Evolutionary conservation across 1,284 basidiomycete genomes (phyloP).

Genomic region (Moniliella sp.): DNA sequence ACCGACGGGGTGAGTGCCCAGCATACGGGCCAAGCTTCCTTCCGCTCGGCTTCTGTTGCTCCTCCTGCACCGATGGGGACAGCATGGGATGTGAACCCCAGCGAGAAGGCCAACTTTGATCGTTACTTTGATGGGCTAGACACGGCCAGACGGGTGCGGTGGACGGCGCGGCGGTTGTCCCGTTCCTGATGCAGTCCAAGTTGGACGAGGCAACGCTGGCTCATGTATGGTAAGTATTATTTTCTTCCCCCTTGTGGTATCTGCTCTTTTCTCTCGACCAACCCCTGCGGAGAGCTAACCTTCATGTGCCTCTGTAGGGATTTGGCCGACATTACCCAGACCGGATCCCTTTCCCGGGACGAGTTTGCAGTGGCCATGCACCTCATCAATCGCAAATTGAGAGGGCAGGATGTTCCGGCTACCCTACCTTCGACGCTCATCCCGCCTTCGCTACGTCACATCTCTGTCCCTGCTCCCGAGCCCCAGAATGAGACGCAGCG

Average conservation of each 20-base stretch:
- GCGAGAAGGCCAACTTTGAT: conserved; percentile 62
- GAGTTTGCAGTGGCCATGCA: conserved; percentile 92
- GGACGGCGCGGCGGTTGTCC: conserved; percentile 79
- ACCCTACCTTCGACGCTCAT: conserved; percentile 52
- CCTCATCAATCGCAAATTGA: conserved; percentile 67
- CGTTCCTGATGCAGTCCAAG: conserved; percentile 82
- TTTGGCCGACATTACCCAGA: conserved; percentile 68
- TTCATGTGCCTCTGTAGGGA: too few species aligned
- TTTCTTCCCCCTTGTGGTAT: background rate
- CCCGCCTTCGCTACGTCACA: conserved; percentile 52
- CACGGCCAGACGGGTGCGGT: conserved; percentile 53
- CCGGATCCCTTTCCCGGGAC: conserved; percentile 66
- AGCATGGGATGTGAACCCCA: conserved; percentile 64
- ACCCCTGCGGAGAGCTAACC: too few species aligned
- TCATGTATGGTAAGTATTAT: conserved; percentile 48
- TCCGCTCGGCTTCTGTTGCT: conserved; percentile 1
- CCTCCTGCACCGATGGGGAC: background rate
- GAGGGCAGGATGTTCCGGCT: conserved; percentile 54
- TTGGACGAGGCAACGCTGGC: conserved; percentile 65
- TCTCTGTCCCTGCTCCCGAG: conserved; percentile 13
- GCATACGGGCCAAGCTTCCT: too few species aligned
- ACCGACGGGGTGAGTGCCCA: too few species aligned
- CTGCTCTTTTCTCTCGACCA: background rate
- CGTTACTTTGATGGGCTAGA: conserved; percentile 67
- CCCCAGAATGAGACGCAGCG: conserved; percentile 24